Evolutionary conservation across 2,329 filamentous ascomycete species (phyloP).

Genomic region (Rugonectria rugulosa): DNA sequence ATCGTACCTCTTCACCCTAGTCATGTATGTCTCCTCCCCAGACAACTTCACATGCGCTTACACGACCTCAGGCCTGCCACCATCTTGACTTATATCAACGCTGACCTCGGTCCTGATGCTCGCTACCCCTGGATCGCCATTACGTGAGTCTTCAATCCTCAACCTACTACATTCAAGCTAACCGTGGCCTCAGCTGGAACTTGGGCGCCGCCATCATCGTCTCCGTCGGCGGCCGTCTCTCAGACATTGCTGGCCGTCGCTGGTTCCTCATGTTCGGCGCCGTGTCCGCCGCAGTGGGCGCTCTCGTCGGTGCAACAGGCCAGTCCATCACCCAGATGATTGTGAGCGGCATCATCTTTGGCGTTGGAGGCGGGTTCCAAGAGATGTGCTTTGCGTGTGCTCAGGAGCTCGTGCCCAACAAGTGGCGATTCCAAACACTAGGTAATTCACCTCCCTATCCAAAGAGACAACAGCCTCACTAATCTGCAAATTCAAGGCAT

Average conservation of each 20-base stretch:
- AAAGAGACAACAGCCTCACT: not conserved
- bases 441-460: not conserved
- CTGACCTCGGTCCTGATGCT: slow-evolving; percentile 43
- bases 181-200: slow-evolving; percentile 22
- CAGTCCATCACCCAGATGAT: slow-evolving; percentile 50
- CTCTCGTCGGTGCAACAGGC: slow-evolving; percentile 47
- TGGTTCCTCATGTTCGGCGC: slow-evolving; percentile 47
- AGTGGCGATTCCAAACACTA: slow-evolving; percentile 42
- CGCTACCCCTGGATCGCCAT: slow-evolving; percentile 45
- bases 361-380: slow-evolving; percentile 47
- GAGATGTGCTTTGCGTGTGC: slow-evolving; percentile 48
- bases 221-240: slow-evolving; percentile 43
- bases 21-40: slow-evolving; percentile 23
- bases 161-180: not conserved
- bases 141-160: slow-evolving; percentile 16
- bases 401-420: slow-evolving; percentile 43
- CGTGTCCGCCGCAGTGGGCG: slow-evolving; percentile 43
- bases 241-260: slow-evolving; percentile 49
- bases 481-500: slow-evolving; percentile 21
- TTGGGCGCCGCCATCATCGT: slow-evolving; percentile 43
- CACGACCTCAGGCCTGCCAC: slow-evolving; percentile 35
- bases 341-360: slow-evolving; percentile 47
- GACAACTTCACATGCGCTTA: not conserved
- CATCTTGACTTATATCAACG: slow-evolving; percentile 43
- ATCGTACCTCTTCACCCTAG: slow-evolving; percentile 28